phyloP scores from a whole-genome alignment of 1,284 basidiomycete species.

The Heterobasidion occidentale region DNA sequence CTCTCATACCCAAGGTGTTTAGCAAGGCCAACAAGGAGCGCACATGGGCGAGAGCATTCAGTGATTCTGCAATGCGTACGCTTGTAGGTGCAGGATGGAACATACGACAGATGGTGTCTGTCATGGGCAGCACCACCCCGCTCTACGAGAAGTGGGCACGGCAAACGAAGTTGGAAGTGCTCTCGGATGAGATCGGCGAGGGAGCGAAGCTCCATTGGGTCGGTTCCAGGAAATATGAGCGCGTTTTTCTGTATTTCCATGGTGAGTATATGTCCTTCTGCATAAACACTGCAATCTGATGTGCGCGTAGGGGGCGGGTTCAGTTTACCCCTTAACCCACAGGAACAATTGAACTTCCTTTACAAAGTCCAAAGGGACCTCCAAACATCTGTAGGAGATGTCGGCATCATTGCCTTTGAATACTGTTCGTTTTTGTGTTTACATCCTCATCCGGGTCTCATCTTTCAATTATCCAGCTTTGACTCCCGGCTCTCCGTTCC shows the following conservation, averaged over 20 bases:
- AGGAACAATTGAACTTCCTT: not conserved
- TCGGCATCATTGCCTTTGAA: not conserved
- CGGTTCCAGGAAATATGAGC: slow-evolving; percentile 4
- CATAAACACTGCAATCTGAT: not conserved
- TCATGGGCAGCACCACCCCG: not conserved
- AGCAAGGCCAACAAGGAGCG: slow-evolving; percentile 2
- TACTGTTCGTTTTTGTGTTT: not conserved
- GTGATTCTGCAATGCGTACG: slow-evolving; percentile 1
- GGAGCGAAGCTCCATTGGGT: slow-evolving; percentile 10
- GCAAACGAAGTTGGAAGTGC: not conserved
- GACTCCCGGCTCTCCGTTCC: slow-evolving; percentile 10
- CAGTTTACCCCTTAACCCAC: not conserved
- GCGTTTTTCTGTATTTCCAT: slow-evolving; percentile 6
- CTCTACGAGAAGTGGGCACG: slow-evolving; percentile 2
- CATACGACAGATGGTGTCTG: not conserved
- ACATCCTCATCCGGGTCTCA: not conserved
- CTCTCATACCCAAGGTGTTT: slow-evolving; percentile 4
- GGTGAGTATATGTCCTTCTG: not conserved
- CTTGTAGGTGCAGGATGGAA: slow-evolving; percentile 1
- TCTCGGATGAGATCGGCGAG: slow-evolving; percentile 5
- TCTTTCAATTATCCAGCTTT: slow-evolving; percentile 3
- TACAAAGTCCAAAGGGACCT: not conserved
- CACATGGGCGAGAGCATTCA: slow-evolving; percentile 3
- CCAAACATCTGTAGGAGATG: not conserved
- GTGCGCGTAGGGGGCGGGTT: not conserved